A percentile compares a stretch with the other conserved stretches of the same genome.
phyloP scores from a whole-genome alignment of 345 rosid species.

The Litchi chinensis region DNA sequence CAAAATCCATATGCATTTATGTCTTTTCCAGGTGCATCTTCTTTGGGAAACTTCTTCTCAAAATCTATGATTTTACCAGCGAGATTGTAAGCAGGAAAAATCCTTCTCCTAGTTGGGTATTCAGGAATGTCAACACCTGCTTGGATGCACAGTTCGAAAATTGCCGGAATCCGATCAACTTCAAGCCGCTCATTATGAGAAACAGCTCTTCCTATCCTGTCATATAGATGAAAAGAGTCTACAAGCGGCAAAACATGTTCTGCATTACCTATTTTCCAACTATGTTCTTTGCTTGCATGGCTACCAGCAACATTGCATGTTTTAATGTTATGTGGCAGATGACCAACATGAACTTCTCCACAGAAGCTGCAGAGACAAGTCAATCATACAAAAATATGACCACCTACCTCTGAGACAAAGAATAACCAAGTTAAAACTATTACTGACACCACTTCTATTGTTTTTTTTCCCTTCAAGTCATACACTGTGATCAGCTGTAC shows the following conservation, averaged over 20 bases:
- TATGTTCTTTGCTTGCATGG: slow-evolving; percentile 44
- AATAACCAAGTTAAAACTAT: neutral
- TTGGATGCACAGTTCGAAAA: slow-evolving; percentile 56
- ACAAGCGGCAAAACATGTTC: slow-evolving; percentile 42
- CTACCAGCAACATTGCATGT: slow-evolving; percentile 43
- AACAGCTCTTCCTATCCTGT: slow-evolving; percentile 56
- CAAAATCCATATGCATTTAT: slow-evolving; percentile 48
- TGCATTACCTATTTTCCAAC: slow-evolving; percentile 41
- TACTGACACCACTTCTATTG: neutral
- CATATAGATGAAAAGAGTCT: slow-evolving; percentile 57
- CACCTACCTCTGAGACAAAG: neutral
- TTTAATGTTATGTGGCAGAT: slow-evolving; percentile 45
- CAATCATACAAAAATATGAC: neutral
- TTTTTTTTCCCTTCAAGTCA: neutral
- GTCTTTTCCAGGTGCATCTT: slow-evolving; percentile 40
- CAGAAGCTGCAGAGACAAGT: slow-evolving; percentile 38
- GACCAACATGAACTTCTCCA: slow-evolving; percentile 54
- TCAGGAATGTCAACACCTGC: slow-evolving; percentile 51
- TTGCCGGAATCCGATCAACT: slow-evolving; percentile 53
- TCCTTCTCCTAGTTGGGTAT: slow-evolving; percentile 51
- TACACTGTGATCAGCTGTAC: neutral
- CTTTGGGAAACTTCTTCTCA: slow-evolving; percentile 50
- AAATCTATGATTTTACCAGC: slow-evolving; percentile 49
- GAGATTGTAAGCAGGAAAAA: slow-evolving; percentile 41
- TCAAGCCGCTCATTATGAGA: slow-evolving; percentile 48